A percentile compares a stretch with the other conserved stretches of the same genome.
Conservation (phyloP, 2,329 filamentous ascomycete species). For the Penicillium sp. region DNA sequence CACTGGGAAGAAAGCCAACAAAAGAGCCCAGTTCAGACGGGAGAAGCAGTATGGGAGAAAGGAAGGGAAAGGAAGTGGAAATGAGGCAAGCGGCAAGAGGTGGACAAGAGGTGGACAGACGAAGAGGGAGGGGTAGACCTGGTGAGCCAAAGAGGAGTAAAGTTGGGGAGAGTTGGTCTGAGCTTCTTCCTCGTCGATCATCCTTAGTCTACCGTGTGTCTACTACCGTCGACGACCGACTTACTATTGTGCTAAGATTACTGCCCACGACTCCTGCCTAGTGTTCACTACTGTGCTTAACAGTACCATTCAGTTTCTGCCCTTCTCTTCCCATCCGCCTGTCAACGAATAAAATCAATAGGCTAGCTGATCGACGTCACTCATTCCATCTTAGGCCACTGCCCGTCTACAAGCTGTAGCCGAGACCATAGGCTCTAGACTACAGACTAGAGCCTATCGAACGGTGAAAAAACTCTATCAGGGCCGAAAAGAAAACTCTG, state of each 20-base stretch:
- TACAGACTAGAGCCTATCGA: not conserved
- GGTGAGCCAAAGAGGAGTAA: conserved; percentile 20
- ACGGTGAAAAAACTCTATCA: not conserved
- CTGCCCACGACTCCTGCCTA: not conserved
- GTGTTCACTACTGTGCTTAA: not conserved
- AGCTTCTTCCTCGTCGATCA: conserved; percentile 30
- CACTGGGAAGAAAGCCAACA: not conserved
- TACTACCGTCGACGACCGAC: no score
- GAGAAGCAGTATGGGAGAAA: conserved; percentile 1
- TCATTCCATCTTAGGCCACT: conserved; percentile 3
- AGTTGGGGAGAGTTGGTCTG: conserved; percentile 27
- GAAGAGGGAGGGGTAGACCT: conserved; percentile 7
- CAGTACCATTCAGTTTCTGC: not conserved
- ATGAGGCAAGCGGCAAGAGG: conserved; percentile 6
- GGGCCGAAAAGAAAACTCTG: not conserved
- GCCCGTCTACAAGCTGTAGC: not conserved
- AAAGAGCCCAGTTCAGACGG: not conserved
- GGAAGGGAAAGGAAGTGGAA: not conserved
- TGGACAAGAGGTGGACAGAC: conserved; percentile 11
- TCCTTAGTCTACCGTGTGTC: not conserved
- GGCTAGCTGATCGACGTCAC: conserved; percentile 28
- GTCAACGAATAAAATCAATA: not conserved
- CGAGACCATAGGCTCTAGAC: not conserved
- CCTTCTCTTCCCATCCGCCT: not conserved
- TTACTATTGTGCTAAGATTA: no score